Conservation (phyloP, 148 eudicot species). For the Rhododendron williamsianum region DNA sequence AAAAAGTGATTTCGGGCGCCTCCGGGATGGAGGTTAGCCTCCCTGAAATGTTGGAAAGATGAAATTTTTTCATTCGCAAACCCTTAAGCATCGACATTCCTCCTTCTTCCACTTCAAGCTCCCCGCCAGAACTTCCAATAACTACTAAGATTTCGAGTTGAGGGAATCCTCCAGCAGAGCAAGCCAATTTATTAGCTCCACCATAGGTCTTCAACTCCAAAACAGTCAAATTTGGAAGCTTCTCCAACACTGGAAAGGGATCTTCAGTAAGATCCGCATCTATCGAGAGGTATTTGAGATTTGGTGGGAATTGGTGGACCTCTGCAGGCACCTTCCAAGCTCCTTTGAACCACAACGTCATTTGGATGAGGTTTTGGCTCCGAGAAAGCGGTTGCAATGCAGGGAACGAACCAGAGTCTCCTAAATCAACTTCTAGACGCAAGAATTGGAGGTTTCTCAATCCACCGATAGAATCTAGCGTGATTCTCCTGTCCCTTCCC, state of each 20-base stretch:
- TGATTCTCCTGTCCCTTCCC: neutral
- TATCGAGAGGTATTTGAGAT: neutral
- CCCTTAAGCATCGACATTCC: neutral
- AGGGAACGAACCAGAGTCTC: neutral
- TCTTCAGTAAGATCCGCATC: neutral
- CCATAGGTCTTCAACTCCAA: neutral
- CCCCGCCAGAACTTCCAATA: too few species aligned
- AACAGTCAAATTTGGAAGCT: neutral
- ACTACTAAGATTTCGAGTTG: neutral
- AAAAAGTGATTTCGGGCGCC: rapidly evolving
- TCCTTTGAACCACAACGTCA: neutral
- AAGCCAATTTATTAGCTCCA: neutral
- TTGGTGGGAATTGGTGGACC: neutral
- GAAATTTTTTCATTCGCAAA: rapidly evolving
- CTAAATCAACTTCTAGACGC: rapidly evolving
- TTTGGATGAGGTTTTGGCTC: neutral
- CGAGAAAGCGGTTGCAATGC: neutral
- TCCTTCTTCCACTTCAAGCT: neutral
- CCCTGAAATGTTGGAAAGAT: neutral
- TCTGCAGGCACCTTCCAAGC: neutral
- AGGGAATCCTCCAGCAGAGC: neutral
- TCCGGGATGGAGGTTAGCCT: neutral
- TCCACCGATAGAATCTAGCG: neutral
- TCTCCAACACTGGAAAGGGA: neutral
- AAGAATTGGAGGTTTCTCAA: neutral